Evolutionary conservation across 768 basidiomycete genomes (phyloP), one percentile per base, ranked within the genome.

Genomic region (Boletus rubescentipes): DNA sequence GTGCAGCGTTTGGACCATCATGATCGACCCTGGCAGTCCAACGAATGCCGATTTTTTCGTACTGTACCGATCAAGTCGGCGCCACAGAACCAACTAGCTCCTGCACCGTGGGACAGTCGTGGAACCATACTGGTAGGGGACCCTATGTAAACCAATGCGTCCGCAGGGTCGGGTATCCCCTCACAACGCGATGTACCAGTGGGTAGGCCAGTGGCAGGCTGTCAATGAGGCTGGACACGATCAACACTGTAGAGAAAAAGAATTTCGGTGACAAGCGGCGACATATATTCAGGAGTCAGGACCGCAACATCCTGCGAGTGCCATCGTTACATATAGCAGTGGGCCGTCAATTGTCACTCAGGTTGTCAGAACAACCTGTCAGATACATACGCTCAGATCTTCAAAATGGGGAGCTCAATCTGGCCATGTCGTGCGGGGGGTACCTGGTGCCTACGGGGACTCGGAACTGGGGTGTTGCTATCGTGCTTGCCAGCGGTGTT

Each of bases 71-170:
- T 14, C 30, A 23, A 29, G 11, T 15, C 23, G 43, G 2, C 52
- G 35, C 55, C 55, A 44, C 54, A 29, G 43, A 45, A 57, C 21
- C 3, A n/a, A n/a, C n/a, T n/a, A n/a, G n/a, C n/a, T n/a, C n/a
- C n/a, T n/a, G n/a, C n/a, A n/a, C 26, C 26, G 26, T 26, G 26
- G 26, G 26, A 26, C 26, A 26, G n/a, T n/a, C n/a, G n/a, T n/a
- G n/a, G n/a, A n/a, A n/a, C n/a, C n/a, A n/a, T n/a, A n/a, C n/a
- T n/a, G n/a, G n/a, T n/a, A n/a, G n/a, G n/a, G n/a, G n/a, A n/a
- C n/a, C n/a, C 6, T 26, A 21, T 36, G 11, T 14, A 26, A 29
- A 43, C 10, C n/a, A n/a, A n/a, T n/a, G 20, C 9, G 26, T 36
- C 34, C 20, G 21, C 21, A 16, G 51, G 20, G 29, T 41, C 45